A percentile compares a stretch with the other conserved stretches of the same genome.
Evolutionary conservation across 345 rosid genomes (phyloP).

Genomic region (Populus pruinosa): DNA sequence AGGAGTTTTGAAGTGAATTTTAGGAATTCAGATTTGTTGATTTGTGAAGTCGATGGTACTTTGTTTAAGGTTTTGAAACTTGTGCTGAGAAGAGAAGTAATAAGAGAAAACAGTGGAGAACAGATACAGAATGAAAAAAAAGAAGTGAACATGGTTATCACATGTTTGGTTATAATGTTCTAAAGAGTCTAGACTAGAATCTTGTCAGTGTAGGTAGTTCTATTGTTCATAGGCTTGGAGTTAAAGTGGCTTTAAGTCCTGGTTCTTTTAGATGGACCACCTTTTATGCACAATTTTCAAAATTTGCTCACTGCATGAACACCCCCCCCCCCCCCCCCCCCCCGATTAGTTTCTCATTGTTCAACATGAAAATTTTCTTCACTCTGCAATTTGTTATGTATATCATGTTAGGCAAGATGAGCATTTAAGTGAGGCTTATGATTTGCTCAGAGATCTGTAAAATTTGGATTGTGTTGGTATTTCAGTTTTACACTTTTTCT

Average conservation of each 20-base stretch:
- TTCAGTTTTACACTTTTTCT: neutral
- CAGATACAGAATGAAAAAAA: no score
- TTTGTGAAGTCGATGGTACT: no score
- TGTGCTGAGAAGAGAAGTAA: no score
- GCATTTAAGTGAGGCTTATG: neutral
- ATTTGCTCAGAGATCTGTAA: neutral
- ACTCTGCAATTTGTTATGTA: neutral
- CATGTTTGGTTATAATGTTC: no score
- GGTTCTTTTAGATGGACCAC: no score
- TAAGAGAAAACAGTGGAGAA: no score
- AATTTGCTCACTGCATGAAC: neutral
- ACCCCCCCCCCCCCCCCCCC: neutral
- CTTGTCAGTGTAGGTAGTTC: no score
- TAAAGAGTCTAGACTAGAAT: no score
- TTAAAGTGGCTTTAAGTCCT: no score
- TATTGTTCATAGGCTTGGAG: no score
- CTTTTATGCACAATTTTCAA: neutral
- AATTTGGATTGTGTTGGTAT: neutral
- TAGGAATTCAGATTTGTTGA: neutral
- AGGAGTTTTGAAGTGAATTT: neutral
- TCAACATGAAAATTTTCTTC: neutral
- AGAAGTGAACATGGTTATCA: no score
- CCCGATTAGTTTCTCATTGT: neutral
- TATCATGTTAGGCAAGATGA: neutral
- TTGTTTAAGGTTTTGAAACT: no score